Percentiles rank a stretch among this genome's conserved stretches.
Evolutionary conservation across 2,329 filamentous ascomycete genomes (phyloP).

Genomic region (Penicillium nordicum): DNA sequence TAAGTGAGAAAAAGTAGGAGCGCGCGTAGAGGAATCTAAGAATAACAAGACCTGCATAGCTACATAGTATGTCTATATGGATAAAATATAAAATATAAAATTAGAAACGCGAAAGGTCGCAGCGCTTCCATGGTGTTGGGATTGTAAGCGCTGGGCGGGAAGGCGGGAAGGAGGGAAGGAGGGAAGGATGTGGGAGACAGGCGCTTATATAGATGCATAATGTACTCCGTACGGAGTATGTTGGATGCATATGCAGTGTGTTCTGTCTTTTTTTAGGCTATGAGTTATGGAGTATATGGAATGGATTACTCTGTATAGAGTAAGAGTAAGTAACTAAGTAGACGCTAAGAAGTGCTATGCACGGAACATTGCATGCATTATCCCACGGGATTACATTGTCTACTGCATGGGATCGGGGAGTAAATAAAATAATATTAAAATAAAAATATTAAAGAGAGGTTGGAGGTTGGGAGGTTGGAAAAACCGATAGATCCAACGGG

Average conservation of each 20-base stretch:
- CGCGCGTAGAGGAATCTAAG: not conserved
- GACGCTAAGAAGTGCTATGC: not conserved
- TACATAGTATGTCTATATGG: no score
- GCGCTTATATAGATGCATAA: constrained; percentile 21
- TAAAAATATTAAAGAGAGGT: no score
- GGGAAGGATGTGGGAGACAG: not conserved
- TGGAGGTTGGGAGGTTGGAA: constrained; percentile 5
- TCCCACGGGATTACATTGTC: not conserved
- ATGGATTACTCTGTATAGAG: not conserved
- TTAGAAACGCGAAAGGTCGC: not conserved
- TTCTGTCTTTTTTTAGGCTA: constrained; percentile 14
- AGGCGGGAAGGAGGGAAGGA: not conserved
- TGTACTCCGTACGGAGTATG: not conserved
- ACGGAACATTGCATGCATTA: constrained; percentile 19
- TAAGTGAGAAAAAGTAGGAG: not conserved
- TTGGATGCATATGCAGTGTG: not conserved
- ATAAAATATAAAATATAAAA: not conserved
- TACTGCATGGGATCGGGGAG: constrained; percentile 1
- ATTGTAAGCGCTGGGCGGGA: constrained; percentile 16
- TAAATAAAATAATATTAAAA: not conserved
- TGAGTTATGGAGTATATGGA: no score
- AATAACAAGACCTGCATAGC: not conserved
- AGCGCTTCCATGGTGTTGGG: constrained; percentile 4
- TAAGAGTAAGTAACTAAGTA: not conserved
- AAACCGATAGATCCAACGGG: constrained; percentile 13